A percentile compares a stretch with the other conserved stretches of the same genome.
phyloP scores from a whole-genome alignment of 2,329 filamentous ascomycete genomes.

The Pseudogymnoascus sp. region DNA sequence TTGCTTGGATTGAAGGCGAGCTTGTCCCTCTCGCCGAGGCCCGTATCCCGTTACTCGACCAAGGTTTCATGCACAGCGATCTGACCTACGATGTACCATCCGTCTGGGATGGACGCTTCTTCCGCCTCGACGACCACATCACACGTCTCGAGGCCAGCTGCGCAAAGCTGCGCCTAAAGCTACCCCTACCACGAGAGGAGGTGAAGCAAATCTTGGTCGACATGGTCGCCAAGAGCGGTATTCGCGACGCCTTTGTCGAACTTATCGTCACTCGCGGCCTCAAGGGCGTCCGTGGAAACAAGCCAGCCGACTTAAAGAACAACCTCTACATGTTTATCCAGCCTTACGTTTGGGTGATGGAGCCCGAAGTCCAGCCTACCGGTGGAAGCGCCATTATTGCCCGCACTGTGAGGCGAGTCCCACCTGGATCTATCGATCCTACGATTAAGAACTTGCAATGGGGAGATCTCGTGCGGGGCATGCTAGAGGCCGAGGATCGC shows the following conservation, averaged over 20 bases:
- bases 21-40: slow-evolving; percentile 38
- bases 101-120: slow-evolving; percentile 45
- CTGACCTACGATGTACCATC: slow-evolving; percentile 45
- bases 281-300: slow-evolving; percentile 32
- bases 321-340: slow-evolving; percentile 41
- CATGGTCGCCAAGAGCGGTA: slow-evolving; percentile 40
- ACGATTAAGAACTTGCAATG: slow-evolving; percentile 46
- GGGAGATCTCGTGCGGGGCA: slow-evolving; percentile 39
- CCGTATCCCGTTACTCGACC: slow-evolving; percentile 42
- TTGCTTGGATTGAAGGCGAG: slow-evolving; percentile 41
- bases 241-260: slow-evolving; percentile 43
- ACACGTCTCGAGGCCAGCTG: slow-evolving; percentile 37
- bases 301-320: slow-evolving; percentile 31
- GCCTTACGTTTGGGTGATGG: slow-evolving; percentile 45
- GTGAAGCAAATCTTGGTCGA: slow-evolving; percentile 34
- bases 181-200: slow-evolving; percentile 35
- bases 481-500: slow-evolving; percentile 41
- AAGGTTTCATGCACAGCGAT: slow-evolving; percentile 46
- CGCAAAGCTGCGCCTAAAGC: slow-evolving; percentile 37
- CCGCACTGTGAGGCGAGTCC: slow-evolving; percentile 37
- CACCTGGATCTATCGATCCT: slow-evolving; percentile 41
- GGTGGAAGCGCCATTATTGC: slow-evolving; percentile 39
- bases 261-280: slow-evolving; percentile 44
- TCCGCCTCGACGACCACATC: slow-evolving; percentile 44
- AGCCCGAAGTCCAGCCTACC: slow-evolving; percentile 33